phyloP scores from a whole-genome alignment of 169 alveolate genomes.

The Cryptosporidium meleagridis region DNA sequence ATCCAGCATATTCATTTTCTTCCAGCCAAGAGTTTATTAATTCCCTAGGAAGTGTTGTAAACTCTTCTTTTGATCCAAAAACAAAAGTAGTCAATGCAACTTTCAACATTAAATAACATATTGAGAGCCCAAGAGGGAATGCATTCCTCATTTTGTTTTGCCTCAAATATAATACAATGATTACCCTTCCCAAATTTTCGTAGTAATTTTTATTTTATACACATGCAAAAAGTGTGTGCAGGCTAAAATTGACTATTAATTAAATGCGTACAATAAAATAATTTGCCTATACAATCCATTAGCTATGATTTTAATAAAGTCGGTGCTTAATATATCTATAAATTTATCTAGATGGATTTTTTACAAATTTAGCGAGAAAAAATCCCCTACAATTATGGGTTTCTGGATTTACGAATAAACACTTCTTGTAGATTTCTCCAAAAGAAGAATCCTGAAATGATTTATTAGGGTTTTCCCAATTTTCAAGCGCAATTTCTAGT shows the following conservation, averaged over 20 bases:
- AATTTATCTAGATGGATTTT: background rate
- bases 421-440: background rate
- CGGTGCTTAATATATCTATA: background rate
- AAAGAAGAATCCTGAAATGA: background rate
- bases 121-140: background rate
- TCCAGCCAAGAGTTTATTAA: constrained; percentile 15
- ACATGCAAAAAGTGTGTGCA: constrained; percentile 23
- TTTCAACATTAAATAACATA: constrained; percentile 17
- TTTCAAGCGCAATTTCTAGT: constrained; percentile 18
- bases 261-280: background rate
- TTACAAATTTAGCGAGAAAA: constrained; percentile 75
- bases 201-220: background rate
- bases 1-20: constrained; percentile 37
- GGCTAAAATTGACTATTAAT: background rate
- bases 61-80: constrained; percentile 45
- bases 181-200: background rate
- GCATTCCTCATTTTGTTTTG: constrained; percentile 13
- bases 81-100: constrained; percentile 17
- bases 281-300: background rate
- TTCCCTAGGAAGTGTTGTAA: constrained; percentile 16
- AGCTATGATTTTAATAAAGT: background rate
- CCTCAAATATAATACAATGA: background rate
- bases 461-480: background rate
- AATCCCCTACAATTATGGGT: constrained; percentile 79
- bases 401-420: constrained; percentile 40